Conservation (phyloP, 148 eudicot species). For the Silene uniflora region DNA sequence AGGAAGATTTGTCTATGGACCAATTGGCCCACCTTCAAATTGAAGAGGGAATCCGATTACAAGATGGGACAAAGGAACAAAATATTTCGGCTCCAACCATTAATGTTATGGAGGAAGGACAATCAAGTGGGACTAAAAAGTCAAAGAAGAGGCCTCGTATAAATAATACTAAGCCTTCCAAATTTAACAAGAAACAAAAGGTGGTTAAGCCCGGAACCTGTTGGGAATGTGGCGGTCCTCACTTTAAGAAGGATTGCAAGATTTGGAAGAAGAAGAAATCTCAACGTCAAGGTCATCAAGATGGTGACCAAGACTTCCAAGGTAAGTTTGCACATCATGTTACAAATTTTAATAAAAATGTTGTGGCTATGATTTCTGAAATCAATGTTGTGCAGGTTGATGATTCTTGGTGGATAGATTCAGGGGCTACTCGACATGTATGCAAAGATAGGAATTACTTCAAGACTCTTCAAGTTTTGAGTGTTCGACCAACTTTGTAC, state of each 20-base stretch:
- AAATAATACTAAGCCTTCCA: background rate
- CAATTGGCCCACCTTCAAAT: too few species aligned
- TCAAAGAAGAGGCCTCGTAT: background rate
- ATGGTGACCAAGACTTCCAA: background rate
- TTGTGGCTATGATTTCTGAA: background rate
- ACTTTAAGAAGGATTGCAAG: background rate
- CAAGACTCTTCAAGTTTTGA: background rate
- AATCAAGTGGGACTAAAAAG: too few species aligned
- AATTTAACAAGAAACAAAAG: background rate
- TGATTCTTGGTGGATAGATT: background rate
- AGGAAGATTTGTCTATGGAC: background rate
- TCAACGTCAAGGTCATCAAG: background rate
- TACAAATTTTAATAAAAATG: background rate
- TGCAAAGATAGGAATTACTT: background rate
- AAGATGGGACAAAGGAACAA: too few species aligned
- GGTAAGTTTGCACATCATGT: background rate
- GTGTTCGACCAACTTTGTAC: background rate
- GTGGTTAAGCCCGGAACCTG: background rate
- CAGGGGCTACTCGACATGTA: background rate
- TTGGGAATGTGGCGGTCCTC: background rate
- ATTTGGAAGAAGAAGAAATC: background rate
- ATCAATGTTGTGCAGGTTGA: background rate
- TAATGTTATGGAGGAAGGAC: too few species aligned
- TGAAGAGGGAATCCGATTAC: too few species aligned
- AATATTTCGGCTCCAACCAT: too few species aligned